Evolutionary conservation across 495 filamentous ascomycete genomes (phyloP), one percentile per base, ranked within the genome.

Genomic region (Astrothelium macrocarpum): DNA sequence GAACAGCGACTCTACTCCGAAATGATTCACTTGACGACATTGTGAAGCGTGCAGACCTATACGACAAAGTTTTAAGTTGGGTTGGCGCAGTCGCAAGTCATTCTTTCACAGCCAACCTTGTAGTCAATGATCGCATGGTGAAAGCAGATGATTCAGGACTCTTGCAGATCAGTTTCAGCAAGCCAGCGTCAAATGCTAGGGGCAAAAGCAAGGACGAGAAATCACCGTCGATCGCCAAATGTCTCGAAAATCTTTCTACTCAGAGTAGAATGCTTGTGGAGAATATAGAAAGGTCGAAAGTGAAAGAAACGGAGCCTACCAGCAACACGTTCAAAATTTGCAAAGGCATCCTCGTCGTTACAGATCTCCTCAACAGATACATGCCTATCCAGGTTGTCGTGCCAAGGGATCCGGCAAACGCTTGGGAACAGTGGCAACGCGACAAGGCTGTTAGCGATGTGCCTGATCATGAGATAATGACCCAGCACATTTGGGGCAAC

Each of bases 11-110:
- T 20, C 66, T 75, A 4, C 61, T 77, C 9, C 67, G 71, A 3
- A 77, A 75, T 39, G 75, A 73, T 39, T 73, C 71, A 7, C 45
- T 77, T 23, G 70, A 73, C 42, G 72, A 77, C 58, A 70, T 69
- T n/a, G 63, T 66, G 20, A 71, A 63, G 31, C 68, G 73, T 28
- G 59, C 49, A 32, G 60, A 59, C 1, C 63, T 74, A 4, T 77
- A 75, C 60, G 61, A 71, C 29, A 64, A 39, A 1, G 26, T 71
- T 5, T 63, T 77, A 2, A 62, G 65, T 58, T 68, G 73, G 59
- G 59, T 75, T 0, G 31, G 64, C 2, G 32, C 61, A 2, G 56
- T 75, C 3, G 63, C 58, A 20, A 34, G 20, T 18, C 65, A 71
- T 65, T 18, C 20, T n/a, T 60, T 61, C 25, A 65, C 65, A 2